These are phyloP conservation scores for Ceratobasidium papillatum DNA, from an alignment of 1,284 basidiomycete species.

Conservation along the genomic window DNA sequence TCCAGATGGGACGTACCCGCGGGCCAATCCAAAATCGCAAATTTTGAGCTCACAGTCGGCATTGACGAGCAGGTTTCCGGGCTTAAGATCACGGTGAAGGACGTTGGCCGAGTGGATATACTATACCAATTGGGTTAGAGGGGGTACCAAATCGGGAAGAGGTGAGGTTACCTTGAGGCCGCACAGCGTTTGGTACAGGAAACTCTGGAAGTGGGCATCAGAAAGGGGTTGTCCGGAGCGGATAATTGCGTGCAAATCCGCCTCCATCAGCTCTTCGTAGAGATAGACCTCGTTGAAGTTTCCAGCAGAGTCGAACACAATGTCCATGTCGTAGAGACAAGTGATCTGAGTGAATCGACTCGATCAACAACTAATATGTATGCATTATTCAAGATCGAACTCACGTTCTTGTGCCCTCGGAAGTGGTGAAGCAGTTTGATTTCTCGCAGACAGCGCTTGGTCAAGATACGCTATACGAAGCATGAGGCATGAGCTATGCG, in stretches of 20 bases:
- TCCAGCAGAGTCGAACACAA: constrained; percentile 86
- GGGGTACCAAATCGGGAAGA: constrained; percentile 33
- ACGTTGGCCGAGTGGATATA: constrained; percentile 99
- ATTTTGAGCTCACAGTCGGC: constrained; percentile 99
- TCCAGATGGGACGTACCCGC: constrained; percentile 88
- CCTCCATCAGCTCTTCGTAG: constrained; percentile 99
- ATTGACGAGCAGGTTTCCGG: constrained; percentile 95
- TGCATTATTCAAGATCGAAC: constrained; percentile 41
- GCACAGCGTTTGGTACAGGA: constrained; percentile 98
- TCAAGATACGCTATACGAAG: constrained; percentile 78
- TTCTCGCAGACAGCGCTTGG: constrained; percentile 92
- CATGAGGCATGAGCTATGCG: constrained; percentile 46
- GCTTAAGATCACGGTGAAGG: constrained; percentile 97
- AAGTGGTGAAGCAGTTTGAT: constrained; percentile 95
- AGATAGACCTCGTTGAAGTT: constrained; percentile 97
- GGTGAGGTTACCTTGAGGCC: constrained; percentile 70
- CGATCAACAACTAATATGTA: constrained; percentile 22
- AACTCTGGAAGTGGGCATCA: constrained; percentile 97
- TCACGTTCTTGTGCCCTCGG: constrained; percentile 94
- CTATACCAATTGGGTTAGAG: constrained; percentile 52
- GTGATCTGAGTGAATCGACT: constrained; percentile 67
- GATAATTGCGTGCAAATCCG: constrained; percentile 98
- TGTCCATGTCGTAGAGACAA: constrained; percentile 96
- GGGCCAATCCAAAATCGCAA: constrained; percentile 97
- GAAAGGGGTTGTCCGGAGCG: constrained; percentile 97